phyloP scores from a whole-genome alignment of 1,139 yeast species.

The Oligophagozyma castellii region DNA sequence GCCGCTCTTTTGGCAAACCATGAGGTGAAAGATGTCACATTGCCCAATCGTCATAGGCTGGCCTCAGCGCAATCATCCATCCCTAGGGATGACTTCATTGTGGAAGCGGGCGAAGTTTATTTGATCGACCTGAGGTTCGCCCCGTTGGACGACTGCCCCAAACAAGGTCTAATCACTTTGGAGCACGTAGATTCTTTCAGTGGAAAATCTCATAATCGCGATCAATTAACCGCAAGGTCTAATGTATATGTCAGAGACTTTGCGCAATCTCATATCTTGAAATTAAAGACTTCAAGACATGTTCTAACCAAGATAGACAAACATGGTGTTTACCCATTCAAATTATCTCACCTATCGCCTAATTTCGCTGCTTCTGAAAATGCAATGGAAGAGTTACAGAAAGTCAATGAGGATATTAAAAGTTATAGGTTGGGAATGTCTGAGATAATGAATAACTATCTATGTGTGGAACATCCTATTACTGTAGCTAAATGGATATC shows the following conservation, averaged over 20 bases:
- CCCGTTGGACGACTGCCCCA: slow-evolving; percentile 40
- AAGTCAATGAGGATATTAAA: slow-evolving; percentile 40
- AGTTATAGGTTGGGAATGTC: slow-evolving; percentile 61
- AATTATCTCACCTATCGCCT: slow-evolving; percentile 51
- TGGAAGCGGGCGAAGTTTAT: slow-evolving; percentile 76
- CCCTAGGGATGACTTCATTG: slow-evolving; percentile 65
- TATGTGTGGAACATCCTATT: slow-evolving; percentile 64
- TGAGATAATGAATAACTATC: slow-evolving; percentile 71
- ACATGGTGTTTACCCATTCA: slow-evolving; percentile 85
- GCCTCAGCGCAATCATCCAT: slow-evolving; percentile 33
- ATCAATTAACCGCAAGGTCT: slow-evolving; percentile 46
- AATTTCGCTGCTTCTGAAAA: slow-evolving; percentile 41
- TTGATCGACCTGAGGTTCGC: slow-evolving; percentile 72
- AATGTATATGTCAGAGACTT: slow-evolving; percentile 77
- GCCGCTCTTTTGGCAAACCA: slow-evolving; percentile 35
- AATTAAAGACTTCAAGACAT: slow-evolving; percentile 59
- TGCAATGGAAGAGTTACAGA: slow-evolving; percentile 26
- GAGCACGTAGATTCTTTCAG: slow-evolving; percentile 50
- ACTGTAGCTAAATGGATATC: slow-evolving; percentile 61
- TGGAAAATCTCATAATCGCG: slow-evolving; percentile 43
- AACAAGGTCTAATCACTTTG: slow-evolving; percentile 52
- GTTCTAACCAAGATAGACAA: slow-evolving; percentile 60
- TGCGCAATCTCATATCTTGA: slow-evolving; percentile 63
- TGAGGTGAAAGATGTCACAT: slow-evolving; percentile 6
- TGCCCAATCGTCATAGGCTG: slow-evolving; percentile 18